These are phyloP conservation scores for Pachysandra terminalis DNA, from an alignment of 164 flowering plant genomes.

Conservation along the genomic window DNA sequence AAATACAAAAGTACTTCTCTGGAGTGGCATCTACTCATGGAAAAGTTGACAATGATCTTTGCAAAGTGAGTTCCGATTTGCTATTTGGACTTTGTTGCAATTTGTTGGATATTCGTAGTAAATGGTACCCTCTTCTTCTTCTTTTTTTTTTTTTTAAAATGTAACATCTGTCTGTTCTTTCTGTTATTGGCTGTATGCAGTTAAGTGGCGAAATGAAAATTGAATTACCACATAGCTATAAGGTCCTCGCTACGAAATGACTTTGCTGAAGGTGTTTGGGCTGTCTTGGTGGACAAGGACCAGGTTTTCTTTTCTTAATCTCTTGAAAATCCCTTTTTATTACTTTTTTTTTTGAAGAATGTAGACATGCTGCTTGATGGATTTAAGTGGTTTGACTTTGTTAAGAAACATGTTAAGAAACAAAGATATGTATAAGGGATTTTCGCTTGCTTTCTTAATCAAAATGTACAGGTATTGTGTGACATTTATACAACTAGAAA, in stretches of 20 bases:
- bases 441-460: no score
- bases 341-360: background rate
- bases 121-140: no score
- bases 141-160: background rate
- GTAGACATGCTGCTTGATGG: background rate
- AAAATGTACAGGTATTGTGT: no score
- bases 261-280: constrained; percentile 98
- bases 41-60: constrained; percentile 39
- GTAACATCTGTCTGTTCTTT: background rate
- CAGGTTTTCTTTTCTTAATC: constrained; percentile 45
- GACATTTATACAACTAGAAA: no score
- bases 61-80: constrained; percentile 45
- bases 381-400: no score
- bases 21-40: constrained; percentile 65
- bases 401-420: no score
- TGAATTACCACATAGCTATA: no score
- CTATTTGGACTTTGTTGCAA: constrained; percentile 1
- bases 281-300: constrained; percentile 94
- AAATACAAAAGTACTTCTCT: constrained; percentile 71
- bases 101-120: background rate
- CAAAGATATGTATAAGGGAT: no score
- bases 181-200: constrained; percentile 31
- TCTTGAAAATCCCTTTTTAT: background rate
- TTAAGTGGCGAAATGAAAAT: constrained; percentile 83
- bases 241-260: constrained; percentile 74